Evolutionary conservation across 140 eudicot species (phyloP).

Genomic region (Anethum foeniculum): DNA sequence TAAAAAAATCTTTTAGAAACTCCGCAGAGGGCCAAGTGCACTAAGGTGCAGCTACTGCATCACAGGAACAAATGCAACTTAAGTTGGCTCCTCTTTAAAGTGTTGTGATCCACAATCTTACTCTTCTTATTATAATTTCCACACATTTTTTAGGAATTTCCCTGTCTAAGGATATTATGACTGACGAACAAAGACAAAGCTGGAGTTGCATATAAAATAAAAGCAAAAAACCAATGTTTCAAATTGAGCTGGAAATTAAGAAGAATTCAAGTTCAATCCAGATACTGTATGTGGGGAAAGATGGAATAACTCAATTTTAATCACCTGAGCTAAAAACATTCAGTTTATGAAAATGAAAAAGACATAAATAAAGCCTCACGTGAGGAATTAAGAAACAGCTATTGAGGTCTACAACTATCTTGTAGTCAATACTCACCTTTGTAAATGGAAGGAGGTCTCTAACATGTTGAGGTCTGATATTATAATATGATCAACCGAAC

Average conservation of each 20-base stretch:
- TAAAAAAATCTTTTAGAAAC: too few relatives aligned
- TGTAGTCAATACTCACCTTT: background rate
- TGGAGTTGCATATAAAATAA: background rate
- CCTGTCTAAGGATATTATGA: background rate
- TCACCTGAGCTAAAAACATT: background rate
- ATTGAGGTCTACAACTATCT: too few relatives aligned
- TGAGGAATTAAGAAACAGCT: too few relatives aligned
- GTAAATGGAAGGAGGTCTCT: background rate
- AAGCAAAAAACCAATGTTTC: background rate
- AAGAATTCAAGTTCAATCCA: background rate
- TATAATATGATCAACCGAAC: conserved; percentile 58
- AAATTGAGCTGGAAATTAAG: background rate
- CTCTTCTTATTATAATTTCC: background rate
- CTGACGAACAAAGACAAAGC: background rate
- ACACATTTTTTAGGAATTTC: background rate
- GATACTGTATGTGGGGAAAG: background rate
- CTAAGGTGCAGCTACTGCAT: background rate
- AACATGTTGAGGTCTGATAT: background rate
- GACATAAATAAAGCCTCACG: too few relatives aligned
- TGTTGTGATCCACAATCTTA: background rate
- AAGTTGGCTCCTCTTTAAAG: background rate
- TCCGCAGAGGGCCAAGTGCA: background rate
- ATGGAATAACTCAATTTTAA: background rate
- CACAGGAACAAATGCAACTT: too few relatives aligned
- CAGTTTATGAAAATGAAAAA: background rate